phyloP scores from a whole-genome alignment of 805 yeast species.

The Yamadazyma sp. region DNA sequence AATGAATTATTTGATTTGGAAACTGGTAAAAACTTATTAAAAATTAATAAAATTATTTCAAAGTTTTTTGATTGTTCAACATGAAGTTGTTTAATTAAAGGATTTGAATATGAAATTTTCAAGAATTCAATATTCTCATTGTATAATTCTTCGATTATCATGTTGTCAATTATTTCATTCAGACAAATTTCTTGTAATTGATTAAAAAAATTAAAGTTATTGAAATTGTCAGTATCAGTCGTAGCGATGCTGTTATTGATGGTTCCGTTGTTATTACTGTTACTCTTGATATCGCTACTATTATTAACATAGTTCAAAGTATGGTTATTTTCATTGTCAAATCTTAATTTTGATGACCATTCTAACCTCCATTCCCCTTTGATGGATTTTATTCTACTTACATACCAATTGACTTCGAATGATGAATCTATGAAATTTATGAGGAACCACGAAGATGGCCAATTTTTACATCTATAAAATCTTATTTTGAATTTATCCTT shows the following conservation, averaged over 20 bases:
- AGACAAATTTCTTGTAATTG: constrained; percentile 43
- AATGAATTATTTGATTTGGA: constrained; percentile 31
- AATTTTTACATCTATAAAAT: constrained; percentile 48
- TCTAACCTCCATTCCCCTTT: constrained; percentile 56
- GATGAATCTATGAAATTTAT: constrained; percentile 37
- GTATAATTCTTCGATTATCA: constrained; percentile 50
- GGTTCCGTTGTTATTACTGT: no score
- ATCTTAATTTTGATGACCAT: constrained; percentile 32
- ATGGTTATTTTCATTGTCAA: constrained; percentile 16
- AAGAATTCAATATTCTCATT: constrained; percentile 37
- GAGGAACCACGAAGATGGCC: constrained; percentile 59
- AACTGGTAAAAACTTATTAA: constrained; percentile 26
- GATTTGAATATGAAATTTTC: constrained; percentile 16
- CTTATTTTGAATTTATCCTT: constrained; percentile 15
- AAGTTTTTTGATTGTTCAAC: not conserved
- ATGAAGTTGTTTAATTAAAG: no score
- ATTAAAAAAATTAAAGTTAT: constrained; percentile 30
- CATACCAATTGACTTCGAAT: constrained; percentile 48
- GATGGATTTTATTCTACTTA: constrained; percentile 45
- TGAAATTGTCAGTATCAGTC: not conserved
- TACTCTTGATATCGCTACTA: no score
- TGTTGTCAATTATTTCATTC: constrained; percentile 47
- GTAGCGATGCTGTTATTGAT: not conserved
- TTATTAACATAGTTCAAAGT: no score
- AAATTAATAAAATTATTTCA: constrained; percentile 8